Evolutionary conservation across 768 basidiomycete genomes (phyloP).

Genomic region (Pisolithus sp.): DNA sequence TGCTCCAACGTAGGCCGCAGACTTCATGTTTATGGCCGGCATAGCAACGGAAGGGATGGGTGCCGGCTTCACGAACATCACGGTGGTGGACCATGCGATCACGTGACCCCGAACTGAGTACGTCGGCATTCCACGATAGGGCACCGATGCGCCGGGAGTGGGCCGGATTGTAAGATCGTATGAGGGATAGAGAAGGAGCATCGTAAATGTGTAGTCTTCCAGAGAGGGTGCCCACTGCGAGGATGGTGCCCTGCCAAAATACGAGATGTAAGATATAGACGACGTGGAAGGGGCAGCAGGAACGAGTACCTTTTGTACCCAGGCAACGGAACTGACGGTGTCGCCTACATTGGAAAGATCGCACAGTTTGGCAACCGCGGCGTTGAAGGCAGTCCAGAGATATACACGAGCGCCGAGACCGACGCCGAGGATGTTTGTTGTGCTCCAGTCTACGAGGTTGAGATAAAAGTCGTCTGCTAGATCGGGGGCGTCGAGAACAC

Average conservation of each 20-base stretch:
- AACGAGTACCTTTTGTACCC: conserved; percentile 68
- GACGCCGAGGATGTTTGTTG: conserved; percentile 90
- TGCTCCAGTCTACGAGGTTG: conserved; percentile 96
- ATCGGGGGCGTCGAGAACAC: conserved; percentile 95
- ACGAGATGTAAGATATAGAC: not conserved
- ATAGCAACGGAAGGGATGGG: conserved; percentile 64
- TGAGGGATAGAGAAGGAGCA: conserved; percentile 63
- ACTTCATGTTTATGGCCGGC: conserved; percentile 88
- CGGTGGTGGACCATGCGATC: conserved; percentile 89
- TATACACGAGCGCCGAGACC: conserved; percentile 91
- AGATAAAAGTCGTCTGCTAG: conserved; percentile 98
- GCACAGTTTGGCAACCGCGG: conserved; percentile 86
- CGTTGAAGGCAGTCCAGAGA: conserved; percentile 94
- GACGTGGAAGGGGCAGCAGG: not conserved
- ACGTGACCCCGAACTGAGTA: conserved; percentile 85
- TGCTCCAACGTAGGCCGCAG: conserved; percentile 90
- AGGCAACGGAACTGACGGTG: conserved; percentile 80
- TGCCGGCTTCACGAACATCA: conserved; percentile 71
- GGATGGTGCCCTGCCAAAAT: conserved; percentile 57
- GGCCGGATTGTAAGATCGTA: conserved; percentile 78
- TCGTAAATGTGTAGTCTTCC: conserved; percentile 94
- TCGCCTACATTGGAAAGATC: conserved; percentile 64
- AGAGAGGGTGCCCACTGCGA: conserved; percentile 89
- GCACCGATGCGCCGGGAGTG: conserved; percentile 89
- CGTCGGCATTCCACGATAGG: conserved; percentile 86